Base-by-base conservation (phyloP, 371 early-diverging fungal genomes). In the Mortierella sp. region DNA sequence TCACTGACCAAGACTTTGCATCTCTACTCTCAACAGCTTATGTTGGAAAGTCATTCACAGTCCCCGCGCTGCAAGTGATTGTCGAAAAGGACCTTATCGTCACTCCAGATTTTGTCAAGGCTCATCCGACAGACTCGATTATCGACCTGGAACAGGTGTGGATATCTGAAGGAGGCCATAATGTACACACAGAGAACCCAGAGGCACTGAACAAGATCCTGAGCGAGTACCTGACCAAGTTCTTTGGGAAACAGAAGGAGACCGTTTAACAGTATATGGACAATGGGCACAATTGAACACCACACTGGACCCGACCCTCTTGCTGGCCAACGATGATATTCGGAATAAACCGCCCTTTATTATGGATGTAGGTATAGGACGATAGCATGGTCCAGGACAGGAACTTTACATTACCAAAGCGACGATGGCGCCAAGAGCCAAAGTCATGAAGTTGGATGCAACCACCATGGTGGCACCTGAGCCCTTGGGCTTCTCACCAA, bases 41-140 rank as follows among this genome's bases (percentile, higher is more conserved):
- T 22, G 51, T 62, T 12, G 59, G 48, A 12, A 57, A 67, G 51
- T 55, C 50, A 19, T 60, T 51, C 52, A 60, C 51, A 5, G 61
- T 67, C 1, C 61, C 68, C 7, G 39, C 61, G 7, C 12, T 67
- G 2, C 7, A 56, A 53, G 24, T 52, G 13, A 16, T 37, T 45
- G 25, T 51, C 17, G 57, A 67, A 28, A 5, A 21, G 6, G 68
- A 67, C 31, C 57, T 40, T 1, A 14, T 67, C 17, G 31, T 67
- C 46, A 49, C 54, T 0, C 52, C 45, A 13, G 39, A n/a, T 1
- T 67, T 40, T 16, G 47, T 66, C 2, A 29, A 6, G 0, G 17
- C 16, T 5, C 19, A 41, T 13, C 22, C 52, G 1, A 13, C 22
- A 1, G 44, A 37, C n/a, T 13, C 28, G 19, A 53, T 59, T 14